Evolutionary conservation across 225 moss, liverwort and hornwort species (phyloP).

Genomic region (Lunularia cruciata): DNA sequence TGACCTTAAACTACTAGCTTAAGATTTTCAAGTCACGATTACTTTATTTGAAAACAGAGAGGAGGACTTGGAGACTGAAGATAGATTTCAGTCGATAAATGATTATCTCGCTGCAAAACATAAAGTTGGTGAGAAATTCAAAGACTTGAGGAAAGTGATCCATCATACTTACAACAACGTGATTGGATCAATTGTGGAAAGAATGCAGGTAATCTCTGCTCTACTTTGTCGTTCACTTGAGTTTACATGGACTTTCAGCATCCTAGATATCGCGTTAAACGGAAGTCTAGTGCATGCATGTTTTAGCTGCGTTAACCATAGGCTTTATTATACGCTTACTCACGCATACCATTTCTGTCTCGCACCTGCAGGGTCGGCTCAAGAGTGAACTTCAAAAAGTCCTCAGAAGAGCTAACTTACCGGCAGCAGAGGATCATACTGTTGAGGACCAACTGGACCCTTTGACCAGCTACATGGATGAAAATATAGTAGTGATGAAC

Average conservation of each 20-base stretch:
- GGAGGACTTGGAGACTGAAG: conserved; percentile 7
- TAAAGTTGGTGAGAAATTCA: conserved; percentile 38
- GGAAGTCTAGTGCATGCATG: no score
- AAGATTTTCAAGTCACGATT: background rate
- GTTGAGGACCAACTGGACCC: conserved; percentile 25
- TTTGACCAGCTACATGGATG: conserved; percentile 35
- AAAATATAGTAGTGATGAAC: conserved; percentile 39
- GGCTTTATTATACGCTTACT: no score
- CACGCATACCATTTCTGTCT: background rate
- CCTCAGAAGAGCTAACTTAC: conserved; percentile 14
- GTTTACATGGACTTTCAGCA: background rate
- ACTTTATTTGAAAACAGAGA: background rate
- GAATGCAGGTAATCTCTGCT: conserved; percentile 30
- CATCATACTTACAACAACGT: conserved; percentile 33
- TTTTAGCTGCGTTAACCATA: no score
- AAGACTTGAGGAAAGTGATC: conserved; percentile 31
- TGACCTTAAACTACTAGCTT: background rate
- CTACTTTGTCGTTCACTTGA: background rate
- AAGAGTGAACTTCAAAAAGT: conserved; percentile 25
- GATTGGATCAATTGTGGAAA: conserved; percentile 40
- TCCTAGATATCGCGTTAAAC: no score
- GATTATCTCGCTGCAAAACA: background rate
- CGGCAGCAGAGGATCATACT: conserved; percentile 16
- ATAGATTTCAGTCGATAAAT: conserved; percentile 13
- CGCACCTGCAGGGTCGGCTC: conserved; percentile 36